Evolutionary conservation across 345 rosid species (phyloP).

Genomic region (Cardamine occulta): DNA sequence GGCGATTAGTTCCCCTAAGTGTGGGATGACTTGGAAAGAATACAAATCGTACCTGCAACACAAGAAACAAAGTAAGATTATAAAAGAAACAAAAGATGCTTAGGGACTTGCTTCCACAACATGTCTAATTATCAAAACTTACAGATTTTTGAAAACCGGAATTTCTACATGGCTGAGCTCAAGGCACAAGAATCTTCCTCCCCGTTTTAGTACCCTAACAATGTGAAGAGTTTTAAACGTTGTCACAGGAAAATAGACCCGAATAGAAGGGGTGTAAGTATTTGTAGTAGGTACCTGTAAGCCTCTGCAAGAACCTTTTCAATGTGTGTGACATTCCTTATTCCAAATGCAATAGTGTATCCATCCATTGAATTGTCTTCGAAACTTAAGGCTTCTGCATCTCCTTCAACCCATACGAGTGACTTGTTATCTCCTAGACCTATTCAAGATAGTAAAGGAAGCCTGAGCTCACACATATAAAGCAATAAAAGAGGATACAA

Average conservation of each 20-base stretch:
- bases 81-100: too few relatives aligned
- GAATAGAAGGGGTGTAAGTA: neutral
- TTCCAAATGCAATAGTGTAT: slow-evolving; percentile 96
- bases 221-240: neutral
- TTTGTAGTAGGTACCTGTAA: slow-evolving; percentile 51
- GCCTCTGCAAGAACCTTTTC: slow-evolving; percentile 95
- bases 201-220: slow-evolving; percentile 80
- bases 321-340: slow-evolving; percentile 94
- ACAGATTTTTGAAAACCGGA: slow-evolving; percentile 86
- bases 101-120: neutral
- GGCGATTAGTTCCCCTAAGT: slow-evolving; percentile 76
- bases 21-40: slow-evolving; percentile 85
- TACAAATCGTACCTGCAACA: slow-evolving; percentile 79
- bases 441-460: slow-evolving; percentile 18
- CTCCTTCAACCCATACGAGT: slow-evolving; percentile 87
- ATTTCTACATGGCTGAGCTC: slow-evolving; percentile 91
- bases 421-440: slow-evolving; percentile 60
- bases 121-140: slow-evolving; percentile 44
- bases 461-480: slow-evolving; percentile 13
- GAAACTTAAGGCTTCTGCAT: slow-evolving; percentile 87
- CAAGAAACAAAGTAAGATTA: slow-evolving; percentile 16
- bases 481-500: neutral
- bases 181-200: slow-evolving; percentile 96
- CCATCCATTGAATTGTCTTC: slow-evolving; percentile 85
- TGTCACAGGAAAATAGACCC: neutral